These are phyloP conservation scores for Arabidopsis lyrata DNA, from an alignment of 441 rosid species.

Conservation along the genomic window DNA sequence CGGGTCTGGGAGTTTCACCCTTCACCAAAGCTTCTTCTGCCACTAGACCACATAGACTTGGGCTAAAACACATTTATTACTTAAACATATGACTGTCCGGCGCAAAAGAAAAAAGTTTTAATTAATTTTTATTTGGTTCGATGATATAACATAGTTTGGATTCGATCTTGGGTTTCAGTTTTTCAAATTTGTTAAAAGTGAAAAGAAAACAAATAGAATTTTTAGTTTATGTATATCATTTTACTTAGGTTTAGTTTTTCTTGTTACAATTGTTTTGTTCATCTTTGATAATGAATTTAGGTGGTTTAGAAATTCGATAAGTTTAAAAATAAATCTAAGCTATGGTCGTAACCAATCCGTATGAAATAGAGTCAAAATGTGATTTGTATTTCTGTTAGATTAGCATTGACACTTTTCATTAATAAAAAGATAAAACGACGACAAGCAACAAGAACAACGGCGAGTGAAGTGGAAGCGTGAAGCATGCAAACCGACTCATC, in stretches of 20 bases:
- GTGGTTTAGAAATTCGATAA: neutral
- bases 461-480: conserved; percentile 43
- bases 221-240: neutral
- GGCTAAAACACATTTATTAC: neutral
- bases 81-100: neutral
- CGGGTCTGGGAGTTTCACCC: too few species aligned
- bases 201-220: too few species aligned
- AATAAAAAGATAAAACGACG: neutral
- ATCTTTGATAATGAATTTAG: neutral
- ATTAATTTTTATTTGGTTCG: neutral
- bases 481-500: conserved; percentile 50
- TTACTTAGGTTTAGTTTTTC: neutral
- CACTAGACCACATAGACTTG: too few species aligned
- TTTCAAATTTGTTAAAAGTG: neutral
- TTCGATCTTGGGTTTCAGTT: neutral
- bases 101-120: neutral
- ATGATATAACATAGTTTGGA: neutral
- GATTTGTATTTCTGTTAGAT: neutral
- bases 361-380: conserved; percentile 9
- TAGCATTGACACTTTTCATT: conserved; percentile 6
- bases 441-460: conserved; percentile 44
- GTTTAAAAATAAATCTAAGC: neutral
- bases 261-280: neutral
- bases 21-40: too few species aligned
- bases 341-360: neutral